Conservation (phyloP, 1,139 yeast genomes). For the Yamadazyma taylorii region DNA sequence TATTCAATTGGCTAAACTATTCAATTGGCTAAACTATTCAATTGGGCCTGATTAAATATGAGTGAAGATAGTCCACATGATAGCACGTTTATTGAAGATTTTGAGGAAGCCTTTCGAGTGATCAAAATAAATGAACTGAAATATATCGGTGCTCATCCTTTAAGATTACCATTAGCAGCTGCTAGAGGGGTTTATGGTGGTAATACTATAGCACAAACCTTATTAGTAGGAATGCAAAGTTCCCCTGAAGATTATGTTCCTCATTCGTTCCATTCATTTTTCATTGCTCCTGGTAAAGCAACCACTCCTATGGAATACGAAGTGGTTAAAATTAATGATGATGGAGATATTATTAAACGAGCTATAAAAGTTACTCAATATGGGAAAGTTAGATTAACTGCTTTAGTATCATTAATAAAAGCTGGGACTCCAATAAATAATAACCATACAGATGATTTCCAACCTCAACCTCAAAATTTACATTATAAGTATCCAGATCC, state of each 20-base stretch:
- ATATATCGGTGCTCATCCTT: conserved; percentile 39
- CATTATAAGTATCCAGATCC: conserved; percentile 32
- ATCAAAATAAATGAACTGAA: conserved; percentile 27
- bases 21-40: too few species aligned
- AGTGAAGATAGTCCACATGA: background rate
- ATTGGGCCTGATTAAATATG: background rate
- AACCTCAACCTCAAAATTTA: conserved; percentile 21
- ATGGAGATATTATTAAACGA: conserved; percentile 24
- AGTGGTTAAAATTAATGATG: conserved; percentile 53
- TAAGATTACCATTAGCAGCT: conserved; percentile 41
- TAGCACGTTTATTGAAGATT: conserved; percentile 17
- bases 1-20: too few species aligned
- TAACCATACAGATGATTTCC: conserved; percentile 12
- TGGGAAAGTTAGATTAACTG: conserved; percentile 29
- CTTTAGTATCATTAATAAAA: conserved; percentile 31
- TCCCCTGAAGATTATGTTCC: conserved; percentile 31
- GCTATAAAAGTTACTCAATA: conserved; percentile 31
- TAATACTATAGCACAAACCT: conserved; percentile 68
- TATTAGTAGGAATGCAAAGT: conserved; percentile 59
- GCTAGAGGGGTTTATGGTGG: conserved; percentile 85
- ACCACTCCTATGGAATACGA: conserved; percentile 52
- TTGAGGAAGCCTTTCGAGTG: conserved; percentile 44
- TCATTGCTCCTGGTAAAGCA: conserved; percentile 49
- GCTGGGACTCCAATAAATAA: conserved; percentile 15
- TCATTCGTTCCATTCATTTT: conserved; percentile 41